Evolutionary conservation across 768 basidiomycete genomes (phyloP), one percentile per base, ranked within the genome.

Genomic region (Cystofilobasidium bisporidii): DNA sequence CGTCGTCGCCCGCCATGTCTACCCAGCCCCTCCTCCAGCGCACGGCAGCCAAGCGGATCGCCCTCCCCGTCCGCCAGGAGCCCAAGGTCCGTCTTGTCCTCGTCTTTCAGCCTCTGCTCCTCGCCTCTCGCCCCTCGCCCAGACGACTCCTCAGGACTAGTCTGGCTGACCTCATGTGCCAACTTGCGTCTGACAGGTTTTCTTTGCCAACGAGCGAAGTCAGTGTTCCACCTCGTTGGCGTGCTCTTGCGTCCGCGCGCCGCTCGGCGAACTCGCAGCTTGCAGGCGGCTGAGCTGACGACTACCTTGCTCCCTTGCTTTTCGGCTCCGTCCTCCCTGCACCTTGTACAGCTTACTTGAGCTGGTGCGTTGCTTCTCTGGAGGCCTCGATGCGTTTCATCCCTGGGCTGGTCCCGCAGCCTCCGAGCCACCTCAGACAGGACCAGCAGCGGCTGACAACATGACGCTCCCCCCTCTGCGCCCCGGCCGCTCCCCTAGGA

Each of bases 1-100:
- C n/a, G 22, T 40, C 38, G 53, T 28, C 45, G n/a, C 22, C 28
- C 14, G 67, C 43, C 62, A 99, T 97, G 96, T 98, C 96, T 22
- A 96, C 91, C 55, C 96, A 98, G 77, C 96, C 96, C 32, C 84
- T 98, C 61, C 87, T 99, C 28, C 94, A 97, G 78, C 86, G 96
- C 69, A 94, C 92, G 12, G 88, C 91, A 0, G 82, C 63, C 30
- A 70, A 84, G 67, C 88, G 96, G 71, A 99, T 98, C 71, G 93
- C 96, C 17, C 87, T 99, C 55, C 94, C 96, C 45, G 85, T 99
- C 72, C 85, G 91, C 71, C 89, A 79, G 43, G 79, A 79, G 69
- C 77, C 77, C 24, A 78, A 69, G 59, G 68, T 69, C 20, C 47
- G 62, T 50, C 61, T 33, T 50, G 36, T 63, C 11, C 38, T 28